A percentile compares a stretch with the other conserved stretches of the same genome.
These are phyloP conservation scores for Metarhizium sp. DNA, from an alignment of 2,329 filamentous ascomycete genomes.

Conservation along the genomic window DNA sequence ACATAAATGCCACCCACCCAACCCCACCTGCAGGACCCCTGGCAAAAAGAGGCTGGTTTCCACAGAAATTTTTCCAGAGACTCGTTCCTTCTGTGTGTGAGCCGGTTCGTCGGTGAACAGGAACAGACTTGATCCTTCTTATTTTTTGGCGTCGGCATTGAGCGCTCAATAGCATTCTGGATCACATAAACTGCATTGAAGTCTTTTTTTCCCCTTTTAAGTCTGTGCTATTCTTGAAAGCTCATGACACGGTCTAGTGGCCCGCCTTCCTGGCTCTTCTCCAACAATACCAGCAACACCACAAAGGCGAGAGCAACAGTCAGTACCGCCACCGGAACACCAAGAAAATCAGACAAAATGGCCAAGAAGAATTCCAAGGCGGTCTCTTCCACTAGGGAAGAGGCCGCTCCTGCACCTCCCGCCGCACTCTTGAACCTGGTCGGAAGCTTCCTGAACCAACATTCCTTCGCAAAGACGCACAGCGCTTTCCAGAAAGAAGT, in stretches of 20 bases:
- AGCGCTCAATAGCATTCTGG: background rate
- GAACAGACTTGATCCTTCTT: background rate
- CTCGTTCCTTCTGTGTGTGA: constrained; percentile 1
- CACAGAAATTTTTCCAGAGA: constrained; percentile 6
- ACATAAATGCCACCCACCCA: constrained; percentile 5
- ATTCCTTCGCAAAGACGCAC: constrained; percentile 54
- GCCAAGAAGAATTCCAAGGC: constrained; percentile 22
- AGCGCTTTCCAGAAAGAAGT: constrained; percentile 55
- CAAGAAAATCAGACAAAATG: constrained; percentile 17
- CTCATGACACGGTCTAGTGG: constrained; percentile 22
- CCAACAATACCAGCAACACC: constrained; percentile 24
- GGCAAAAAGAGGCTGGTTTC: background rate
- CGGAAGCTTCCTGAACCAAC: constrained; percentile 54
- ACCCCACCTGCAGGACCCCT: constrained; percentile 1
- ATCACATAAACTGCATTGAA: no score
- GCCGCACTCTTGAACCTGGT: constrained; percentile 57
- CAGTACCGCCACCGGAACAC: background rate
- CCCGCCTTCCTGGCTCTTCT: constrained; percentile 34
- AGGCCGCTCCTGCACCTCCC: constrained; percentile 31
- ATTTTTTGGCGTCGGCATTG: background rate
- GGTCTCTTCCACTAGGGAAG: constrained; percentile 12
- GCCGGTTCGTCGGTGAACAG: background rate
- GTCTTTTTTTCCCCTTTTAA: constrained; percentile 2
- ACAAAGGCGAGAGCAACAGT: background rate
- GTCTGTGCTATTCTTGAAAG: constrained; percentile 1